Evolutionary conservation across 2,329 filamentous ascomycete species (phyloP), one percentile per base, ranked within the genome.

Genomic region (Lanzia echinophila): DNA sequence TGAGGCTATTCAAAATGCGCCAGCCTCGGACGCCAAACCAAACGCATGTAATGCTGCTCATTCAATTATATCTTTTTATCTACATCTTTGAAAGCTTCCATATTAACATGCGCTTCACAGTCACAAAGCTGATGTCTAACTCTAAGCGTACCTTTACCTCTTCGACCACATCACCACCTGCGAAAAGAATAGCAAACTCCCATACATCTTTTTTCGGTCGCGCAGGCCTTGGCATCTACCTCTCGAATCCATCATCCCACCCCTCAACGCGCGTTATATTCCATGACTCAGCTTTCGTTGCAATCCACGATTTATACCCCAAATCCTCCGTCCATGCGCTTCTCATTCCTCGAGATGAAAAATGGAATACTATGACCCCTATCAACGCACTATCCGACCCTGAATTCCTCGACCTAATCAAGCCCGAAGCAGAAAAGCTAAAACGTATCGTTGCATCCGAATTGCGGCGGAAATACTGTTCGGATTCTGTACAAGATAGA

Each of bases 251-350:
- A 0, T 74, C 78, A 33, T 73, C 76, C 1, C 86, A 82, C 63
- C 77, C 83, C 1, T 60, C 76, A 5, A 76, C 73, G 24, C 72
- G 78, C 8, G 79, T 90, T 1, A 75, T 94, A 52, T 84, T 83
- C 65, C 75, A 84, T 69, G 81, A 82, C 59, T 75, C 80, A n/a
- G 72, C 82, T 56, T 89, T 86, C 60, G 87, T 91, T 48, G 79
- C 84, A 19, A 88, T 97, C 68, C 79, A 85, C 62, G 94, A 99
- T 72, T 75, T 83, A 57, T 99, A 83, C 67, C 91, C 94, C 8
- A 99, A 97, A 70, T 82, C 88, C 3, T 83, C 81, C 3, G 76
- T 96, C 3, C 94, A 99, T 72, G 78, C 89, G 1, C 86, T 99
- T 2, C 81, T 97, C n/a, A 82, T 97, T 5, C 89, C 91, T 6